phyloP scores from a whole-genome alignment of 192 early-diverging fungal species.

The Spizellomyces sp. region DNA sequence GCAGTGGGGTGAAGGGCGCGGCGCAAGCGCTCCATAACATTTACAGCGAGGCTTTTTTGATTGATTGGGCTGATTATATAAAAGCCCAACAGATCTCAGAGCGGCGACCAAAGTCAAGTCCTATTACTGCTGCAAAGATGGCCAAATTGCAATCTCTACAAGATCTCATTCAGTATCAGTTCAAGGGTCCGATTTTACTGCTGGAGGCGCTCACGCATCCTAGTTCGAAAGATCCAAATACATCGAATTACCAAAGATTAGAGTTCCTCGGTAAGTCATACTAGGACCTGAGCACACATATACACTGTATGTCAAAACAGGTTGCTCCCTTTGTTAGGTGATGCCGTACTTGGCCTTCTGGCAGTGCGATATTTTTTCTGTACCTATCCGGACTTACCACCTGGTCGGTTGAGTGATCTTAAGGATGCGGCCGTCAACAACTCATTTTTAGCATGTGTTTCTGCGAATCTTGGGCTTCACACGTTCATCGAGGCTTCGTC shows the following conservation, averaged over 20 bases:
- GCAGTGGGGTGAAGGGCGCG: constrained; percentile 44
- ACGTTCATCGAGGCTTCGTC: constrained; percentile 69
- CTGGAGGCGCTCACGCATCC: constrained; percentile 88
- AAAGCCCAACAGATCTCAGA: background rate
- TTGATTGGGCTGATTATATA: constrained; percentile 33
- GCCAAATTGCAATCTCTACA: background rate
- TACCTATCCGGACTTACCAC: constrained; percentile 64
- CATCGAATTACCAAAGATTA: constrained; percentile 75
- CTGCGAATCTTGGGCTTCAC: constrained; percentile 67
- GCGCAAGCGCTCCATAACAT: constrained; percentile 35
- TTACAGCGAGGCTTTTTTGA: constrained; percentile 22
- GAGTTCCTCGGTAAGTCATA: constrained; percentile 86
- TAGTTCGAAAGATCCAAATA: constrained; percentile 48
- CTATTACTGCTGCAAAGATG: background rate
- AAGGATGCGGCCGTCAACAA: constrained; percentile 74
- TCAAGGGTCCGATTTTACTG: constrained; percentile 67
- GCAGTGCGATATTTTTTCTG: constrained; percentile 65
- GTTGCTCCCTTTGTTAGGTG: constrained; percentile 34
- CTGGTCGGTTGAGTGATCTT: constrained; percentile 72
- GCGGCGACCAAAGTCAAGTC: background rate
- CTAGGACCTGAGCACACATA: constrained; percentile 52
- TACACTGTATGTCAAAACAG: background rate
- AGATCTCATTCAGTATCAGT: constrained; percentile 61
- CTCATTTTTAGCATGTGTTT: constrained; percentile 73
- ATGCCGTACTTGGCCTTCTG: constrained; percentile 51